Evolutionary conservation across 345 rosid genomes (phyloP).

Genomic region (Kandelia obovata): DNA sequence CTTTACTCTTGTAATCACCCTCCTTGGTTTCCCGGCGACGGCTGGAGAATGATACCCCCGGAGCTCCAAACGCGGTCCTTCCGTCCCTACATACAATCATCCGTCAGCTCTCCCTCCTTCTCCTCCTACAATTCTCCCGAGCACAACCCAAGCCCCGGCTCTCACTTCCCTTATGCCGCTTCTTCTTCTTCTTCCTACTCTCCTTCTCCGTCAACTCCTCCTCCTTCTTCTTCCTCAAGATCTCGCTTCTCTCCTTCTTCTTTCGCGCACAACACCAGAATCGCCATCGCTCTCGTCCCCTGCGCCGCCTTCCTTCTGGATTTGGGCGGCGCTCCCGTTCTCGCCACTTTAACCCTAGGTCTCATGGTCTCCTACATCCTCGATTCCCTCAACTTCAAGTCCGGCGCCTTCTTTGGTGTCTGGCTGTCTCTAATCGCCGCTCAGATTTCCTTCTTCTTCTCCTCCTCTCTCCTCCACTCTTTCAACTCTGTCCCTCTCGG

Average conservation of each 20-base stretch:
- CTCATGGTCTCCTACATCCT: slow-evolving; percentile 90
- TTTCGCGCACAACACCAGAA: slow-evolving; percentile 68
- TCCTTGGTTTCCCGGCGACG: neutral
- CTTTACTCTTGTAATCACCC: neutral
- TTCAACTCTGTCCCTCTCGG: slow-evolving; percentile 66
- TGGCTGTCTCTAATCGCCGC: slow-evolving; percentile 83
- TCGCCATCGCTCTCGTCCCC: slow-evolving; percentile 78
- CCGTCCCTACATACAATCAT: slow-evolving; percentile 61
- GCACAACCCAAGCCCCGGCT: slow-evolving; percentile 38
- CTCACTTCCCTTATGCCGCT: slow-evolving; percentile 29
- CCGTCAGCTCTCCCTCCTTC: slow-evolving; percentile 39
- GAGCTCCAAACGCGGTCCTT: slow-evolving; percentile 81
- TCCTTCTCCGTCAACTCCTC: slow-evolving; percentile 18
- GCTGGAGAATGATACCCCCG: slow-evolving; percentile 76
- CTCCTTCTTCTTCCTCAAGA: slow-evolving; percentile 27
- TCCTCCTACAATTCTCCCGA: slow-evolving; percentile 42
- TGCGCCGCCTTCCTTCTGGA: slow-evolving; percentile 89
- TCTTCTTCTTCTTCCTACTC: slow-evolving; percentile 19
- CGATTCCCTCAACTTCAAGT: slow-evolving; percentile 78
- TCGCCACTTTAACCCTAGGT: slow-evolving; percentile 68
- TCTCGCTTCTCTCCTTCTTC: slow-evolving; percentile 75
- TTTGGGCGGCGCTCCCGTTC: slow-evolving; percentile 89
- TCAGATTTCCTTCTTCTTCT: slow-evolving; percentile 95
- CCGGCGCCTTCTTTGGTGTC: slow-evolving; percentile 76
- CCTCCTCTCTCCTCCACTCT: slow-evolving; percentile 51